Conservation (phyloP, 23 red algal genomes). For the Gracilaria gracilis region DNA sequence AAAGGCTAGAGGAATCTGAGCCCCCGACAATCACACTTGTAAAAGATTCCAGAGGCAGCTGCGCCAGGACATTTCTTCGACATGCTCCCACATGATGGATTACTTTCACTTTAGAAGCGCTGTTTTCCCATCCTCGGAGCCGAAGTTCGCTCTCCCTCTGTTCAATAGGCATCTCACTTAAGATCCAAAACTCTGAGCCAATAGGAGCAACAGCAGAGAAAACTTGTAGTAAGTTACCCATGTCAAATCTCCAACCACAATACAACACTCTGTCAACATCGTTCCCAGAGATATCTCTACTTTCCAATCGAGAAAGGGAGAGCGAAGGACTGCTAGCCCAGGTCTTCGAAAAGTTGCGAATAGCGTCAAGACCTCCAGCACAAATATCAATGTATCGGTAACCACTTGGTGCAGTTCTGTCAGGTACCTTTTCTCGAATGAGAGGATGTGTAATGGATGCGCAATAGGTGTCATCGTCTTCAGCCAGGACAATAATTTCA, state of each 20-base stretch:
- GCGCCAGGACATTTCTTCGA: conserved; percentile 59
- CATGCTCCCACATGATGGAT: conserved; percentile 67
- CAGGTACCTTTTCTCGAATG: conserved; percentile 58
- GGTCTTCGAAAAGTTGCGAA: conserved; percentile 50
- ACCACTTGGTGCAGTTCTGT: neutral
- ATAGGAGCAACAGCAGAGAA: conserved; percentile 68
- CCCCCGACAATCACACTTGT: conserved; percentile 72
- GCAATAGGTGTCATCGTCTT: conserved; percentile 73
- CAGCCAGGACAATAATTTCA: conserved; percentile 69
- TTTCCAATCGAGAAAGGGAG: conserved; percentile 31
- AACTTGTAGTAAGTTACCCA: conserved; percentile 69
- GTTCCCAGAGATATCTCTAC: conserved; percentile 34
- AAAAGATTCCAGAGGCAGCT: conserved; percentile 68
- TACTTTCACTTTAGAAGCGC: conserved; percentile 42
- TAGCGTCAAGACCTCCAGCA: conserved; percentile 62
- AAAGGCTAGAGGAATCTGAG: conserved; percentile 34
- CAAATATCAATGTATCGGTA: conserved; percentile 60
- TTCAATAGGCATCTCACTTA: conserved; percentile 59
- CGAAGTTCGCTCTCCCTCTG: conserved; percentile 61
- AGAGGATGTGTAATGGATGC: conserved; percentile 73
- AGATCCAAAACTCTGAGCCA: conserved; percentile 72
- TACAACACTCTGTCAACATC: conserved; percentile 54
- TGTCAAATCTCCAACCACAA: conserved; percentile 75
- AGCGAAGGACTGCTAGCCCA: conserved; percentile 49
- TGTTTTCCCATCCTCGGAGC: conserved; percentile 62